Evolutionary conservation across 352 stramenopile genomes (phyloP), one percentile per base, ranked within the genome.

Genomic region (Pythium graminicola): DNA sequence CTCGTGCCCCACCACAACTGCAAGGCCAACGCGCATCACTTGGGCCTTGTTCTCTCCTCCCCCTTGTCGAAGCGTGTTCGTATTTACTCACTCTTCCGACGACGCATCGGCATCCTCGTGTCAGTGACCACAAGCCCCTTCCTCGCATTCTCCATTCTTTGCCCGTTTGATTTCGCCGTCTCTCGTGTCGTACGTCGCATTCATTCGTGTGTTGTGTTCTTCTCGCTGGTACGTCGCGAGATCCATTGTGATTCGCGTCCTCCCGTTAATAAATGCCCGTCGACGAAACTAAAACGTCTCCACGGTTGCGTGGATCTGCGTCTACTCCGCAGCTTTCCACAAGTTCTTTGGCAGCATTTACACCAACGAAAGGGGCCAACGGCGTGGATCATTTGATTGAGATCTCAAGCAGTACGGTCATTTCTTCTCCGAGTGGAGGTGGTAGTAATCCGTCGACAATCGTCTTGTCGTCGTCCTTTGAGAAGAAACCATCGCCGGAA

Each of bases 361-460:
- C 60, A 20, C 60, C 42, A 14, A 47, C 40, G 6, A n/a, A n/a
- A n/a, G 1, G 27, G 2, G 42, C 57, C 23, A 54, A 54, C 40
- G 20, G 35, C 11, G 36, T 47, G 1, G 50, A 63, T 52, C 32
- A 57, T 22, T 55, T 68, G 27, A 43, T 40, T 10, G 44, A 51
- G 14, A 44, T 49, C 41, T 54, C 61, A 2, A 45, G 40, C n/a
- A n/a, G n/a, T n/a, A 22, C 64, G 20, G 43, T 57, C 9, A 72
- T 75, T 50, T 75, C 64, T 43, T 74, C 70, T 6, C 70, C 64
- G 14, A 54, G 50, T 29, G 33, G 33, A 38, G 42, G 13, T 17
- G 40, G 40, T 33, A 14, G 10, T 26, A 22, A 33, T 9, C 27
- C 48, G 6, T 35, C 44, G n/a, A 43, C 36, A 6, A 40, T 50